Conservation (phyloP, 768 basidiomycete species). For the Podaxis carcinomalis region DNA sequence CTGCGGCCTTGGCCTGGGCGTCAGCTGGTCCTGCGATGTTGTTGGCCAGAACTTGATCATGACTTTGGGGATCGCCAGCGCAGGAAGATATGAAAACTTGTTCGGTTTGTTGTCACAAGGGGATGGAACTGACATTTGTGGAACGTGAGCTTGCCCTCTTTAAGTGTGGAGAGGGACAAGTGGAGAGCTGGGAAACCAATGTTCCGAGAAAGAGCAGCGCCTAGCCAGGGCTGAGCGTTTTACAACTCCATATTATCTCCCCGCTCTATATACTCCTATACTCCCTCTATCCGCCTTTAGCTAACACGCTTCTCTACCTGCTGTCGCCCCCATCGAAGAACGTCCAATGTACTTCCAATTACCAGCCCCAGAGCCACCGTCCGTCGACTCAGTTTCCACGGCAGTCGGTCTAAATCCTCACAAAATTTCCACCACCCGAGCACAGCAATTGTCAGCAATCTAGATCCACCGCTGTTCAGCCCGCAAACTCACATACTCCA, state of each 20-base stretch:
- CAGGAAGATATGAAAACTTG: not conserved
- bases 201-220: not conserved
- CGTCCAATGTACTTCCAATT: slow-evolving; percentile 50
- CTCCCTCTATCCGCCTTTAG: not conserved
- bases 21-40: slow-evolving; percentile 49
- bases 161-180: not conserved
- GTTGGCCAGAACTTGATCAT: slow-evolving; percentile 74
- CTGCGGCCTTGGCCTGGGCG: slow-evolving; percentile 44
- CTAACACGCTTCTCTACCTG: slow-evolving; percentile 20
- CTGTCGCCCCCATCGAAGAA: slow-evolving; percentile 35
- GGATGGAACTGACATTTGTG: slow-evolving; percentile 7
- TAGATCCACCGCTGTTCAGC: not conserved
- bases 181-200: not conserved
- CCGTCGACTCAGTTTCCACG: slow-evolving; percentile 43
- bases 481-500: slow-evolving; percentile 39
- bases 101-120: too few relatives aligned
- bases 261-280: not conserved
- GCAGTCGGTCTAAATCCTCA: slow-evolving; percentile 49
- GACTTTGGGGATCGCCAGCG: slow-evolving; percentile 10
- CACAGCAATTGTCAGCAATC: not conserved
- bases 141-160: slow-evolving; percentile 3
- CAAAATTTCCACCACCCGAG: not conserved
- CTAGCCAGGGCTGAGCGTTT: not conserved
- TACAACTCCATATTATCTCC: not conserved
- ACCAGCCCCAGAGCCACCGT: slow-evolving; percentile 51